Evolutionary conservation across 495 filamentous ascomycete species (phyloP), one percentile per base, ranked within the genome.

Genomic region (Podospora didyma): DNA sequence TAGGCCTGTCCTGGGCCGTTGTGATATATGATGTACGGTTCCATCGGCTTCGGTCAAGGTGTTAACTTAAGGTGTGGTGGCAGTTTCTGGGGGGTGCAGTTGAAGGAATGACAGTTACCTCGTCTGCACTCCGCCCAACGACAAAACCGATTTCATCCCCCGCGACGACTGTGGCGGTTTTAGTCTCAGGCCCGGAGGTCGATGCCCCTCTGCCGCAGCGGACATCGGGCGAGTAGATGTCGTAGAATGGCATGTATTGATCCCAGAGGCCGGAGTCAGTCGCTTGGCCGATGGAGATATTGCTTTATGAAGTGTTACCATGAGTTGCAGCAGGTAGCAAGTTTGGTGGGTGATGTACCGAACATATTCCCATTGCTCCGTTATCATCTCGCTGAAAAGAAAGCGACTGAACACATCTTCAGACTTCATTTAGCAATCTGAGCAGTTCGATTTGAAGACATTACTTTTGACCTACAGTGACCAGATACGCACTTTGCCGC

Each of bases 181-280:
- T 55, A 1, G 26, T 55, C 3, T 19, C 42, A 10, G 24, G 2
- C 3, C 53, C 53, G 14, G 53, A 55, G 7, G 17, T 24, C 12
- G 11, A 23, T 5, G 53, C 53, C n/a, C 42, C 53, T 3, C 53
- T 42, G 21, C 53, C 53, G n/a, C 53, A 55, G 14, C 53, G 21
- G 19, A 55, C 45, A 48, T 55, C 53, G 3, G 28, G 23, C n/a
- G 53, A 55, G 42, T 55, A 46, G 22, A 55, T 48, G 20, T 55
- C 53, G 17, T 55, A 55, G 20, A 55, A 48, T 0, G 53, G 53
- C 53, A 55, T 55, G 24, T 55, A 55, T 34, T 55, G 53, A 24
- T 55, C 53, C 53, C 53, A 55, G 7, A 55, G 20, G 0, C 53
- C 53, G 19, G 53, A 55, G 42, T 55, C 53, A 19, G 16, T 23